These are phyloP conservation scores for Pichia sp. DNA, from an alignment of 1,139 yeast genomes.

Conservation along the genomic window DNA sequence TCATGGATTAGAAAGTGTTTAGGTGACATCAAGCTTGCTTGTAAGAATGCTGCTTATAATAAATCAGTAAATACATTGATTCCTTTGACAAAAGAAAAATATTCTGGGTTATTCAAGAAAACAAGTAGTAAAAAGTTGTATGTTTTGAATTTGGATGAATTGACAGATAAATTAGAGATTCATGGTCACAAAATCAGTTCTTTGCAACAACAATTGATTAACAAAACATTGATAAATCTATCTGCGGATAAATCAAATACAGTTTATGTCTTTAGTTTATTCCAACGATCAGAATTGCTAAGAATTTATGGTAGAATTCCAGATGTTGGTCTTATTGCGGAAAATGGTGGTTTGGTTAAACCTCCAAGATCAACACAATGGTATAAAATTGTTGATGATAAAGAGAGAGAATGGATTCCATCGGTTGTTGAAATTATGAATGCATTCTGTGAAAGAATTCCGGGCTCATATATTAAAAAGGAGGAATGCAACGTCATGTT, in stretches of 20 bases:
- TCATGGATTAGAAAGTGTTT: constrained; percentile 67
- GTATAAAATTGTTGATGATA: constrained; percentile 52
- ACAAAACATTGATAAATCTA: constrained; percentile 43
- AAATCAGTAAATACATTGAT: constrained; percentile 18
- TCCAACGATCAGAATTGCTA: constrained; percentile 58
- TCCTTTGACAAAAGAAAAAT: constrained; percentile 36
- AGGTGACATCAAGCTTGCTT: constrained; percentile 49
- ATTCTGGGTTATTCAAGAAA: constrained; percentile 29
- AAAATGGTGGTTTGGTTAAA: constrained; percentile 74
- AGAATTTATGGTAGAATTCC: constrained; percentile 61
- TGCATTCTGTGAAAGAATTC: constrained; percentile 69
- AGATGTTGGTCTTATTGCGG: constrained; percentile 78
- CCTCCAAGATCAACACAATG: constrained; percentile 50
- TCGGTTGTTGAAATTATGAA: constrained; percentile 53
- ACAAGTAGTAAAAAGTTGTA: constrained; percentile 40
- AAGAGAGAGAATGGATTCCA: constrained; percentile 55
- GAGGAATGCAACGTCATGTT: constrained; percentile 74
- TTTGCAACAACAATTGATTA: constrained; percentile 42
- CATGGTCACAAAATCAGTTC: constrained; percentile 28
- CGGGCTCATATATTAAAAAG: constrained; percentile 66
- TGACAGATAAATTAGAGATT: constrained; percentile 27
- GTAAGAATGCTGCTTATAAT: constrained; percentile 42
- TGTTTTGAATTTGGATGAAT: constrained; percentile 46
- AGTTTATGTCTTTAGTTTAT: constrained; percentile 66
- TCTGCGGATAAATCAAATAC: constrained; percentile 45